Evolutionary conservation across 2,329 filamentous ascomycete species (phyloP).

Genomic region (Eutypa lata): DNA sequence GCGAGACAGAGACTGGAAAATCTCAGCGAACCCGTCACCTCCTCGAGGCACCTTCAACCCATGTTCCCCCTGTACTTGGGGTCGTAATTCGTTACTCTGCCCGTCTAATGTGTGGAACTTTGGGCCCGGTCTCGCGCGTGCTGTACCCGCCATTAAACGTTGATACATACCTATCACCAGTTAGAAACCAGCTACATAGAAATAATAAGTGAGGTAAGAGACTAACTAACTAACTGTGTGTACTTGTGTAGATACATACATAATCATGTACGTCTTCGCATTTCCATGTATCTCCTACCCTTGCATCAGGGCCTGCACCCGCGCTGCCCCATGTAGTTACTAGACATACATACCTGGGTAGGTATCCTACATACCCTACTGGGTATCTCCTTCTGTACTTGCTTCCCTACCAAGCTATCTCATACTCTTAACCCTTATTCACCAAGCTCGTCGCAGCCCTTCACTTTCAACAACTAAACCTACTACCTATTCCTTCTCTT

Average conservation of each 20-base stretch:
- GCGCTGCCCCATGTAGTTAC: background rate
- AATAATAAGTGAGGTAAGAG: background rate
- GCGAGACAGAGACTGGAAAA: too few relatives aligned
- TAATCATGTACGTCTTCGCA: background rate
- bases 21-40: background rate
- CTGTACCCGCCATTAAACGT: background rate
- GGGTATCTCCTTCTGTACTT: too few relatives aligned
- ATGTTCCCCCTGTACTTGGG: background rate
- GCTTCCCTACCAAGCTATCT: background rate
- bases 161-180: background rate
- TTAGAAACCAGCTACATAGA: background rate
- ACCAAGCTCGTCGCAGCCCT: background rate
- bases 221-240: too few relatives aligned
- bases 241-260: background rate
- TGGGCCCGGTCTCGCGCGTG: background rate
- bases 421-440: background rate
- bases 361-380: too few relatives aligned
- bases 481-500: background rate
- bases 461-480: background rate
- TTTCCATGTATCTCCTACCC: background rate
- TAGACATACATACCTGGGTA: too few relatives aligned
- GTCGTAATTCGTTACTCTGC: background rate
- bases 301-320: background rate
- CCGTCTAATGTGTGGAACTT: background rate
- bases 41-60: background rate